Evolutionary conservation across 169 alveolate genomes (phyloP).

Genomic region (Plasmodium fragile): DNA sequence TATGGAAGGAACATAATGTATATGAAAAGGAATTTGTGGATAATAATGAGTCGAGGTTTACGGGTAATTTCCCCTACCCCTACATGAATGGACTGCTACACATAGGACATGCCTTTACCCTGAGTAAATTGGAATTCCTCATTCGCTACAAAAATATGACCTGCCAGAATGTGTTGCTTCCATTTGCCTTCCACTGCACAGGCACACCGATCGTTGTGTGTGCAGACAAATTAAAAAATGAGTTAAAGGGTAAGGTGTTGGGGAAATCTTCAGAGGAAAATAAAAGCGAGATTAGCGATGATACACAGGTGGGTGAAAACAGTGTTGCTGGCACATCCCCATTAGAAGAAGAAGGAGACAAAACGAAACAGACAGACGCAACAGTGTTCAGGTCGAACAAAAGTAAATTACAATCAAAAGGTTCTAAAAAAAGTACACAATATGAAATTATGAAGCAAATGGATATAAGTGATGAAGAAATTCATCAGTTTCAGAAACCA

Average conservation of each 20-base stretch:
- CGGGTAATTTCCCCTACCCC: conserved; percentile 98
- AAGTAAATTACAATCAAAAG: conserved; percentile 90
- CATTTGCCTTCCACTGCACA: conserved; percentile 99
- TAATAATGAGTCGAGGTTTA: conserved; percentile 90
- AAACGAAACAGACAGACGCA: conserved; percentile 59
- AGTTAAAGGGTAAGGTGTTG: conserved; percentile 78
- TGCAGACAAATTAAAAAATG: conserved; percentile 94
- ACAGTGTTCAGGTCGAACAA: conserved; percentile 86
- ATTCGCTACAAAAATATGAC: conserved; percentile 96
- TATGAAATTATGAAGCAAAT: conserved; percentile 92
- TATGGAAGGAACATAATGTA: conserved; percentile 91
- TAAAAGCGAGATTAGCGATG: neutral
- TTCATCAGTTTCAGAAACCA: conserved; percentile 96
- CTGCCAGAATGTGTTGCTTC: conserved; percentile 96
- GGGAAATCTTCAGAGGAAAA: neutral
- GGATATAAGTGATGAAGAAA: conserved; percentile 95
- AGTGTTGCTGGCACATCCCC: neutral
- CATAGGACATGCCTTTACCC: conserved; percentile 98
- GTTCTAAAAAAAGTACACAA: conserved; percentile 90
- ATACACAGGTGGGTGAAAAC: neutral
- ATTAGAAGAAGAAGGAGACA: neutral
- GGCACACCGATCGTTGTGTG: conserved; percentile 99
- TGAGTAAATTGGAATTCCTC: conserved; percentile 97
- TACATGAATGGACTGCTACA: conserved; percentile 99
- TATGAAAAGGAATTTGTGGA: conserved; percentile 91